phyloP scores from a whole-genome alignment of 2,329 filamentous ascomycete genomes.

The Sporothrix variecibatus region DNA sequence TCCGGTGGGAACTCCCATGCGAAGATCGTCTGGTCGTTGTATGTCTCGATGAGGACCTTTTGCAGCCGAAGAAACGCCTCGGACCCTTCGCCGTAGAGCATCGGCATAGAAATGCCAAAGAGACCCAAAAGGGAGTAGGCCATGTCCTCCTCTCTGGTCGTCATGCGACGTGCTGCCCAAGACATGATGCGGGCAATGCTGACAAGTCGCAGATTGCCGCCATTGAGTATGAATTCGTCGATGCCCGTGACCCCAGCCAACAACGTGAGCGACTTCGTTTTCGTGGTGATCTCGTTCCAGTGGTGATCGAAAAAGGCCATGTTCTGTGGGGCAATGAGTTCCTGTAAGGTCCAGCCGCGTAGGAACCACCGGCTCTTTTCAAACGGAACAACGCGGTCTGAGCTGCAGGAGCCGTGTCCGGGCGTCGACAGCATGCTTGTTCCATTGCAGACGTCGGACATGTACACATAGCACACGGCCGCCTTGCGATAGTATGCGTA shows the following conservation, averaged over 20 bases:
- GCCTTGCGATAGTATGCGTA: constrained; percentile 29
- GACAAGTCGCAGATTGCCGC: background rate
- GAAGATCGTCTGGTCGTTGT: constrained; percentile 31
- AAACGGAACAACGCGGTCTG: background rate
- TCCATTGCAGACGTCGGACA: constrained; percentile 19
- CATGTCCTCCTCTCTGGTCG: constrained; percentile 29
- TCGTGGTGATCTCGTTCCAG: constrained; percentile 37
- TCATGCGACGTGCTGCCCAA: constrained; percentile 29
- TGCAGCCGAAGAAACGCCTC: constrained; percentile 31
- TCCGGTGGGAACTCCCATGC: constrained; percentile 30
- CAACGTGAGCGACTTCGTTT: constrained; percentile 24
- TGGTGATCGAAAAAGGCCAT: constrained; percentile 38
- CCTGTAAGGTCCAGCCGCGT: constrained; percentile 62
- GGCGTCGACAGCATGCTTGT: background rate
- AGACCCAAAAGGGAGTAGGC: constrained; percentile 33
- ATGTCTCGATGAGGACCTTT: constrained; percentile 29
- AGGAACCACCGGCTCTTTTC: constrained; percentile 38
- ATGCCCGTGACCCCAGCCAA: constrained; percentile 34
- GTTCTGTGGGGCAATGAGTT: constrained; percentile 56
- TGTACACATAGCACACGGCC: constrained; percentile 26
- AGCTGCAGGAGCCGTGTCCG: background rate
- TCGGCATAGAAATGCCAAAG: constrained; percentile 30
- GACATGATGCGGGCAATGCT: constrained; percentile 31
- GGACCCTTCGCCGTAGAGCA: constrained; percentile 31
- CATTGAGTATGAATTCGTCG: constrained; percentile 26